phyloP scores from a whole-genome alignment of 1,284 basidiomycete genomes.

The Tylopilus sp. region DNA sequence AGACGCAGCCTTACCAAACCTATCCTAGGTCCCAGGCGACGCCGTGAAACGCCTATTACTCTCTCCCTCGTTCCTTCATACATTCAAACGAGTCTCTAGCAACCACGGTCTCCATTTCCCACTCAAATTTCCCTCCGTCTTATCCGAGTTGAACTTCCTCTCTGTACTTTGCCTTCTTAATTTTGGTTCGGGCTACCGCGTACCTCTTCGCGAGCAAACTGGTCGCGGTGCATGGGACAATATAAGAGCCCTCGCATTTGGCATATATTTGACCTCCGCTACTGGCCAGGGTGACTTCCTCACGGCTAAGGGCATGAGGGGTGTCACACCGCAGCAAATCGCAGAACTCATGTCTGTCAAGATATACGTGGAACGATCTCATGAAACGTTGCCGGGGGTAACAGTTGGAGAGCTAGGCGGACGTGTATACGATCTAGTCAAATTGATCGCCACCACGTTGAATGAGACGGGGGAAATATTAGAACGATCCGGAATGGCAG shows the following conservation, averaged over 20 bases:
- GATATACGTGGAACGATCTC: constrained; percentile 76
- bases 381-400: constrained; percentile 77
- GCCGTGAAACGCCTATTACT: constrained; percentile 70
- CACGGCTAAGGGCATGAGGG: constrained; percentile 73
- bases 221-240: constrained; percentile 85
- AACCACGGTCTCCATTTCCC: constrained; percentile 80
- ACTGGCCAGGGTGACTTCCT: constrained; percentile 69
- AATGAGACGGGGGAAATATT: constrained; percentile 81
- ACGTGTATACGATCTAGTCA: constrained; percentile 77
- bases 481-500: constrained; percentile 67
- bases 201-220: constrained; percentile 73
- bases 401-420: constrained; percentile 83
- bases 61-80: constrained; percentile 71
- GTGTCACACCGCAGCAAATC: constrained; percentile 65
- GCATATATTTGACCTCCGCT: constrained; percentile 75
- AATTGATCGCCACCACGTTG: constrained; percentile 70
- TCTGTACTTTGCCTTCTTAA: constrained; percentile 81
- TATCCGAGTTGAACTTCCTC: constrained; percentile 81
- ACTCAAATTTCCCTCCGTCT: constrained; percentile 75
- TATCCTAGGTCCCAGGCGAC: constrained; percentile 63
- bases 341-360: constrained; percentile 78
- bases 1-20: constrained; percentile 25
- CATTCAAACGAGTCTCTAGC: constrained; percentile 70
- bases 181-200: constrained; percentile 83
- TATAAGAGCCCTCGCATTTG: constrained; percentile 78